phyloP scores from a whole-genome alignment of 139 green algal species.

The Microglena sp. region DNA sequence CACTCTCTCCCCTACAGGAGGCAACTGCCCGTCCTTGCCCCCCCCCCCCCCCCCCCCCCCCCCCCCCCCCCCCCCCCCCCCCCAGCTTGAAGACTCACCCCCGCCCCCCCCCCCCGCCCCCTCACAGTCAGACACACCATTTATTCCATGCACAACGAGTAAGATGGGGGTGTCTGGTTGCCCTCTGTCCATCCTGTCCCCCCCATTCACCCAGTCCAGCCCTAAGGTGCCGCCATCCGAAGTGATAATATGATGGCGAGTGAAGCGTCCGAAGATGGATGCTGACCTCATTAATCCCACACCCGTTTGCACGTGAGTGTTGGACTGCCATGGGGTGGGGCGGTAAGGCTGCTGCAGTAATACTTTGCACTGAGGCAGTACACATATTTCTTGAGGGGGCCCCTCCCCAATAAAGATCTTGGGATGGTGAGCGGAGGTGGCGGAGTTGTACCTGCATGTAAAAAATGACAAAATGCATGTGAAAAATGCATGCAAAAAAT shows the following conservation, averaged over 20 bases:
- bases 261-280: constrained; percentile 20
- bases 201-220: constrained; percentile 55
- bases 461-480: too few relatives aligned
- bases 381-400: constrained; percentile 2
- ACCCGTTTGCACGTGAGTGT: constrained; percentile 19
- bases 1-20: background rate
- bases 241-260: constrained; percentile 30
- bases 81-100: too few relatives aligned
- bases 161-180: constrained; percentile 26
- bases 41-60: too few relatives aligned
- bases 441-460: constrained; percentile 14
- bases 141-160: constrained; percentile 52
- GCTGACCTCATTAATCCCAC: constrained; percentile 5
- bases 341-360: constrained; percentile 10
- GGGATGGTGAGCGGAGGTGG: background rate
- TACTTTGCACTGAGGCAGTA: constrained; percentile 7
- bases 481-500: too few relatives aligned
- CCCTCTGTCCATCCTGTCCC: constrained; percentile 16
- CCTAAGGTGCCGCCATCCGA: constrained; percentile 48
- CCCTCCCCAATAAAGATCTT: constrained; percentile 11
- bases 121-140: constrained; percentile 28
- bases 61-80: too few relatives aligned
- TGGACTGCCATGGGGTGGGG: constrained; percentile 9
- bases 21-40: background rate
- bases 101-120: too few relatives aligned